phyloP scores from a whole-genome alignment of 345 rosid genomes.

The Iberis pinnata region DNA sequence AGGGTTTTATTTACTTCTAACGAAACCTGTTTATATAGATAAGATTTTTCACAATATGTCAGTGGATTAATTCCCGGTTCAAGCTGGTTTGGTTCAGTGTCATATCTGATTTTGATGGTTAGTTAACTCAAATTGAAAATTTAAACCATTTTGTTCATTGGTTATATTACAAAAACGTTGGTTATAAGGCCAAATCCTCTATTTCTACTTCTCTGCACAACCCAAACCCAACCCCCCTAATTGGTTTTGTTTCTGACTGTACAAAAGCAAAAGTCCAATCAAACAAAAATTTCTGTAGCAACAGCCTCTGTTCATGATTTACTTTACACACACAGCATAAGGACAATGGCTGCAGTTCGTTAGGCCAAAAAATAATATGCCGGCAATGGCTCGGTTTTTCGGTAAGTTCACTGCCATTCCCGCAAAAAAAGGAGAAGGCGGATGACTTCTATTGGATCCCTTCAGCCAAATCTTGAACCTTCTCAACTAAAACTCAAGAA shows the following conservation, averaged over 20 bases:
- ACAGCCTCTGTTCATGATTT: background rate
- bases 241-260: conserved; percentile 20
- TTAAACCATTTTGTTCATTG: too few species aligned
- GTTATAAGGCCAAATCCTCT: conserved; percentile 8
- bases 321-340: conserved; percentile 18
- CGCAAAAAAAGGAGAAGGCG: conserved; percentile 32
- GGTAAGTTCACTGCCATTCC: conserved; percentile 23
- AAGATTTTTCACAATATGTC: too few species aligned
- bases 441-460: conserved; percentile 16
- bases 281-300: conserved; percentile 19
- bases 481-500: too few species aligned
- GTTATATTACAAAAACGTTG: too few species aligned
- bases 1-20: background rate
- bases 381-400: conserved; percentile 22
- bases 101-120: too few species aligned
- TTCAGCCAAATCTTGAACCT: too few species aligned
- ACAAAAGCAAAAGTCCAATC: conserved; percentile 22
- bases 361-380: conserved; percentile 18
- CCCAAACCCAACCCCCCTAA: conserved; percentile 18
- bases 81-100: too few species aligned
- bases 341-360: conserved; percentile 11
- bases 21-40: background rate
- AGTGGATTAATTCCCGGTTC: too few species aligned
- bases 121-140: background rate
- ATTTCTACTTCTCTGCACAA: conserved; percentile 28